These are phyloP conservation scores for Juglanconis oblonga DNA, from an alignment of 2,329 filamentous ascomycete genomes.

Conservation along the genomic window DNA sequence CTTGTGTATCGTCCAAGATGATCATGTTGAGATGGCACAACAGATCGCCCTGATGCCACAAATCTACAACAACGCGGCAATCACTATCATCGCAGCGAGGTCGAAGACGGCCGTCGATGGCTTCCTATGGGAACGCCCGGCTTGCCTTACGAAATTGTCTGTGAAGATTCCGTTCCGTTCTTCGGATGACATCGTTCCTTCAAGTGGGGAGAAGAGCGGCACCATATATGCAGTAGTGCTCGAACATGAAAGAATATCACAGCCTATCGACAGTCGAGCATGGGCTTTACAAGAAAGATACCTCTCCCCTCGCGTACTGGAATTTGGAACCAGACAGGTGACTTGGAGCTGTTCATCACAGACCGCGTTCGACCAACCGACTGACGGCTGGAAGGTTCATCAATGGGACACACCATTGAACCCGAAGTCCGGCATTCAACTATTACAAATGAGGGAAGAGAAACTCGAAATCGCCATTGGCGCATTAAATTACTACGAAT, in stretches of 20 bases:
- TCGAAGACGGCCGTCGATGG: not conserved
- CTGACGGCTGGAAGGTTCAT: not conserved
- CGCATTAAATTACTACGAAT: not conserved
- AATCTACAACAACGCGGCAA: not conserved
- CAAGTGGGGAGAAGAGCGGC: not conserved
- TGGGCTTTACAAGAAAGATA: not conserved
- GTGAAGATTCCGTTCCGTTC: not conserved
- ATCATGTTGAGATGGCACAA: not conserved
- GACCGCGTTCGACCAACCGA: not conserved
- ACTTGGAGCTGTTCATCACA: not conserved
- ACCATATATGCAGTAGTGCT: not conserved
- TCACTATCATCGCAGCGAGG: not conserved
- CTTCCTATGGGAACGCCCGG: not conserved
- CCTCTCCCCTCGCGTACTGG: not conserved
- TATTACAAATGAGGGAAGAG: not conserved
- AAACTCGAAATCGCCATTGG: too few species aligned
- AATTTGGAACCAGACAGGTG: not conserved
- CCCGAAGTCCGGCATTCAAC: not conserved
- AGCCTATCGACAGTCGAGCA: not conserved
- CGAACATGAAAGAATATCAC: not conserved
- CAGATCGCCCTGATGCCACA: constrained; percentile 1
- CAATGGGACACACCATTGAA: too few species aligned
- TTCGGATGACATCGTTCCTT: not conserved
- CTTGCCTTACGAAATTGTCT: not conserved
- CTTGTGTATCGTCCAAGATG: constrained; percentile 3